Percentiles rank a stretch among this genome's conserved stretches.
phyloP scores from a whole-genome alignment of 345 rosid species.

The Pistacia integerrima region DNA sequence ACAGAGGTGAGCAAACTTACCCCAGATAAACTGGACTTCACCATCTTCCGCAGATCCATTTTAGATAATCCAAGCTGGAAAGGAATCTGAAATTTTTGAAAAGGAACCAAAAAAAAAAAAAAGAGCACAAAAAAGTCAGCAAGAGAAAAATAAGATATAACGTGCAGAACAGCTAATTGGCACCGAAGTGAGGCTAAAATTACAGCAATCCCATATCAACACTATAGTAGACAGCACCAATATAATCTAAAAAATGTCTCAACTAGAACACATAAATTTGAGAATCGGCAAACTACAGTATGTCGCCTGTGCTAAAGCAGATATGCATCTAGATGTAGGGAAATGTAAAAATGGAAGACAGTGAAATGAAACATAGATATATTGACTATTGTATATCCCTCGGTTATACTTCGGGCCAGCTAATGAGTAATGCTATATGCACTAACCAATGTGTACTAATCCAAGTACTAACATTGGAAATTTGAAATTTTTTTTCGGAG shows the following conservation, averaged over 20 bases:
- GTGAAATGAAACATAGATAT: neutral
- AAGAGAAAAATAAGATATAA: neutral
- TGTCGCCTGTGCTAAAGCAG: neutral
- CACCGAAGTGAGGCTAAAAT: neutral
- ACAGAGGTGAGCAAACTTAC: slow-evolving; percentile 41
- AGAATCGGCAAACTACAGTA: neutral
- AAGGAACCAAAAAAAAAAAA: neutral
- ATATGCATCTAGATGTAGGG: slow-evolving; percentile 1
- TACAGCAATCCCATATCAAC: neutral
- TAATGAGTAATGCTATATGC: no score
- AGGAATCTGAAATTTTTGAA: slow-evolving; percentile 65
- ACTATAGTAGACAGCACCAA: neutral
- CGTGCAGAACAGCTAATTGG: neutral
- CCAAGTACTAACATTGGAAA: no score
- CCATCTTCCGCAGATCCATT: slow-evolving; percentile 82
- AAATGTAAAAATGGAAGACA: neutral
- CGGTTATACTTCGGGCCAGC: no score
- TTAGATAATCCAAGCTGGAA: slow-evolving; percentile 90
- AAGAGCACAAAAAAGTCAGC: slow-evolving; percentile 5
- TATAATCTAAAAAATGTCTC: neutral
- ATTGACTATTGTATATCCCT: no score
- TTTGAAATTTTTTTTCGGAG: no score
- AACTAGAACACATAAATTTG: neutral
- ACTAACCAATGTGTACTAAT: no score
- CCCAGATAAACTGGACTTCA: slow-evolving; percentile 86